Conservation (phyloP, 2,329 filamentous ascomycete species). For the Triangularia verruculosa region DNA sequence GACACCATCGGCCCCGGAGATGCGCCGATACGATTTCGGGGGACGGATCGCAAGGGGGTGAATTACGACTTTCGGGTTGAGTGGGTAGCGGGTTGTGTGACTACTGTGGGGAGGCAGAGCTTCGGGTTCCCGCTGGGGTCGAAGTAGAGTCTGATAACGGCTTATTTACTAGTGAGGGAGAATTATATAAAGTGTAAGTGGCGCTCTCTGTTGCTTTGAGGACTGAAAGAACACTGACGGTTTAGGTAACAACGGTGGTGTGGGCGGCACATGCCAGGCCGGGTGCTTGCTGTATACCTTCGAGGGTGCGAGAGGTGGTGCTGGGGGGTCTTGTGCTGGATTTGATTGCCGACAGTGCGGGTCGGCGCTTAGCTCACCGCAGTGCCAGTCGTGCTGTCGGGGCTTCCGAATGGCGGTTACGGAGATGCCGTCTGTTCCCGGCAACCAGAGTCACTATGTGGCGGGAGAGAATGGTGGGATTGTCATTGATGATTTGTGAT, state of each 20-base stretch:
- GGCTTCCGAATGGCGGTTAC: neutral
- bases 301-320: constrained; percentile 7
- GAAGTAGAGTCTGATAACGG: constrained; percentile 7
- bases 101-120: constrained; percentile 10
- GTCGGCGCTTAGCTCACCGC: neutral
- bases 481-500: constrained; percentile 2
- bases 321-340: neutral
- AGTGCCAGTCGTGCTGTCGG: constrained; percentile 3
- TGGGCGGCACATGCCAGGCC: constrained; percentile 9
- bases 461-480: constrained; percentile 1
- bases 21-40: neutral
- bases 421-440: neutral
- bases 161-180: constrained; percentile 12
- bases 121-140: constrained; percentile 10
- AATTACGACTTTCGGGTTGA: constrained; percentile 12
- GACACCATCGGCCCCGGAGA: constrained; percentile 9
- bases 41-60: constrained; percentile 1
- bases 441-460: constrained; percentile 9
- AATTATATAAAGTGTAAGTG: constrained; percentile 15
- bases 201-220: neutral
- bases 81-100: constrained; percentile 13
- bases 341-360: constrained; percentile 1
- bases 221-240: neutral
- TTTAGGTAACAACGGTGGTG: constrained; percentile 12
- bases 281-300: constrained; percentile 14